Evolutionary conservation across 208 protist species (phyloP).

Genomic region (Novymonas esmeraldas): DNA sequence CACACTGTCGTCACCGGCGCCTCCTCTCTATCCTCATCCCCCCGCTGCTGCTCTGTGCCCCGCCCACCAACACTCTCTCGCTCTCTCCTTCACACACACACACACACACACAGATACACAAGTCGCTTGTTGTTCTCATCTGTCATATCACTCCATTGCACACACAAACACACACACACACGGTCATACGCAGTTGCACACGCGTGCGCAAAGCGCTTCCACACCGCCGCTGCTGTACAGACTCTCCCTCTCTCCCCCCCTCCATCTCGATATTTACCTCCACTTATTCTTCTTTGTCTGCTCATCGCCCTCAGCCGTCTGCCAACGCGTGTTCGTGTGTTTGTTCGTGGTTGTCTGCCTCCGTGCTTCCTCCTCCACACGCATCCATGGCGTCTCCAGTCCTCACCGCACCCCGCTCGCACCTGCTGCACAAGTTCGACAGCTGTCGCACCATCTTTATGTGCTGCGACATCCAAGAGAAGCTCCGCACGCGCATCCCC

Average conservation of each 20-base stretch:
- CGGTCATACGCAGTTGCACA: no score
- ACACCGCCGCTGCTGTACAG: no score
- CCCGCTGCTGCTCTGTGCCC: neutral
- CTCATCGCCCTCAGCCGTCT: neutral
- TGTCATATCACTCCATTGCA: no score
- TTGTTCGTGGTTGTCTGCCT: neutral
- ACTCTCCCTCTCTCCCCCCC: neutral
- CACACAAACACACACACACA: no score
- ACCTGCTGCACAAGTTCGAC: conserved; percentile 31
- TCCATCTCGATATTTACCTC: neutral
- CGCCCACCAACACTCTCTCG: neutral
- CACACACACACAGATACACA: neutral
- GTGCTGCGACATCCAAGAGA: conserved; percentile 73
- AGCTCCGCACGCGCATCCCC: conserved; percentile 36
- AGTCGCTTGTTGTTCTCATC: no score
- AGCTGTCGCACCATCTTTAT: conserved; percentile 50
- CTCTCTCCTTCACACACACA: neutral
- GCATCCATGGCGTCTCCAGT: neutral
- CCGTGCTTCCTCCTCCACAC: neutral
- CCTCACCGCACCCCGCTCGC: conserved; percentile 14
- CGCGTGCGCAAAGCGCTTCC: no score
- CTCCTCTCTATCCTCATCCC: no score
- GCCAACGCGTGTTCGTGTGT: neutral
- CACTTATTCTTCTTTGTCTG: conserved; percentile 1
- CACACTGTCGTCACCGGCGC: no score